Evolutionary conservation across 2,329 filamentous ascomycete species (phyloP), one percentile per base, ranked within the genome.

Genomic region (Ceratocystis albifundus): DNA sequence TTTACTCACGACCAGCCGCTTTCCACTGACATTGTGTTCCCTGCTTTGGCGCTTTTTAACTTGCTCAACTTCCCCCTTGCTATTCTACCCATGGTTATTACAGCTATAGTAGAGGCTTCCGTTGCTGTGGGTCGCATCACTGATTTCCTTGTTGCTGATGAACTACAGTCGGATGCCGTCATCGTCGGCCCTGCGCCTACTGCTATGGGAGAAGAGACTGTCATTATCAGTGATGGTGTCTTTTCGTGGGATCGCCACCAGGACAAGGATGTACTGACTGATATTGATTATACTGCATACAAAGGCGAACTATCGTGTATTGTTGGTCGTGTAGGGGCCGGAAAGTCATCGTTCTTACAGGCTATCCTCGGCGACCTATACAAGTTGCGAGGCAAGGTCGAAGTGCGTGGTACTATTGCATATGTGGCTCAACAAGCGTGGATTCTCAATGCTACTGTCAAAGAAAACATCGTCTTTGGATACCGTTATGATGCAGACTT

Each of bases 391-490:
- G 94, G 94, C 61, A 82, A 89, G 69, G 93, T 96, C 3, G 81
- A 88, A 66, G 81, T 99, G 8, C 86, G 89, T 71, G 95, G 94
- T 61, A 84, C 82, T 32, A 84, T 90, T 50, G 94, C 94, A 1
- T 99, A 97, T 74, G 94, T 96, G 67, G 89, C 91, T 17, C 95
- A 99, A 75, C 86, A 89, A 72, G 80, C 91, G 22, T 99, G 95
- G 94, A 89, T 99, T 64, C 93, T 97, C 86, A 99, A 99, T 73
- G 94, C 94, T 7, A 96, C 89, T 36, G 92, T 99, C 66, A 90
- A 91, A 71, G 94, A 99, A 73, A 99, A 99, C 73, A 96, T 99
- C 71, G 81, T 96, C 3, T 99, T 99, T 73, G 94, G 94, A 1
- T 91, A 99, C 76, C 87, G 90, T 61, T 96, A 89, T 80, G 93